Base-by-base conservation (phyloP, 2,329 filamentous ascomycete genomes). In the Aspergillus pseudotamarii region DNA sequence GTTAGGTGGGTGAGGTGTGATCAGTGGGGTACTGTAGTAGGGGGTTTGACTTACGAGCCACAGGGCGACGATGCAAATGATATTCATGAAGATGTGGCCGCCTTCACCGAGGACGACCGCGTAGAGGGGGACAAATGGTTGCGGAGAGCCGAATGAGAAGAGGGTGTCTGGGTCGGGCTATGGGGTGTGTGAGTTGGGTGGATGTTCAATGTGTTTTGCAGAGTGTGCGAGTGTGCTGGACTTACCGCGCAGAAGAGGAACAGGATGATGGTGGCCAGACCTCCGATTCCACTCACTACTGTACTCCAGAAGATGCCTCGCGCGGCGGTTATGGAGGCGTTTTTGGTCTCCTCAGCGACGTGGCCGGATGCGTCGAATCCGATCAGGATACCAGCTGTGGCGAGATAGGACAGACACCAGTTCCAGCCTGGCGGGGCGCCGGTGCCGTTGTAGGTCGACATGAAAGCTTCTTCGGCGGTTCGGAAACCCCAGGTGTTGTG, bases 281-380 rank as follows among this genome's bases (percentile, higher is more conserved):
- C 86, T 1, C 86, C 84, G 10, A 86, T 68, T 1, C 84, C 86
- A 57, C 85, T 87, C 9, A 80, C 83, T 8, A 86, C 79, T 1
- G 86, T 86, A 69, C 85, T 87, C 80, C 83, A 86, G 73, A 88
- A 88, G 61, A 88, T 88, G 41, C 84, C 86, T 28, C 83, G 78
- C 0, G 86, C 86, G 9, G 86, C 85, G n/a, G 83, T 69, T 3
- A 71, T 48, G 19, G 66, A 68, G 1, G 69, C 86, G 64, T 88
- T 85, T 72, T 86, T 85, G 1, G 86, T 88, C 70, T 88, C 86
- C 66, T 88, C 86, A 0, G 85, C 85, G 32, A 88, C 84, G 66
- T 88, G 86, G 2, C 86, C 86, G 0, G 84, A 85, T 0, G 86
- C 86, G 72, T 88, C 86, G 59, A 87, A 88, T 1, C 86, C 86